phyloP scores from a whole-genome alignment of 139 green algal species.

The Gonium pectorale region DNA sequence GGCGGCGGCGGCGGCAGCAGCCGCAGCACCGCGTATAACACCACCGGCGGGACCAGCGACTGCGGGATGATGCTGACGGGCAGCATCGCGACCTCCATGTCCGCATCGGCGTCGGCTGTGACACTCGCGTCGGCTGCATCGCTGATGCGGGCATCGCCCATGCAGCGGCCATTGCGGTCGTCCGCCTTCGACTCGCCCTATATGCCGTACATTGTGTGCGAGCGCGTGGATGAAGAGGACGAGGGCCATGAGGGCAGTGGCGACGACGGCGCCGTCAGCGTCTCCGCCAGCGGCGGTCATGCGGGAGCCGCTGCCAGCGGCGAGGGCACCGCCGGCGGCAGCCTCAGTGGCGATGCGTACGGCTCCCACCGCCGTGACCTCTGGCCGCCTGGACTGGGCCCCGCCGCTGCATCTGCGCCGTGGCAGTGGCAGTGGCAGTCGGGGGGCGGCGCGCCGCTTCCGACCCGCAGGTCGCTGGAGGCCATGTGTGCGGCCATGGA shows the following conservation, averaged over 20 bases:
- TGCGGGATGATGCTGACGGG: background rate
- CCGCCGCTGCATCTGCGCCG: no score
- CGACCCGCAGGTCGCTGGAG: no score
- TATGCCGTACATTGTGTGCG: constrained; percentile 19
- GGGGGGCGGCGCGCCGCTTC: no score
- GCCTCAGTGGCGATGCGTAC: background rate
- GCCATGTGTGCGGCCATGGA: no score
- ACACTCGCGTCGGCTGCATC: background rate
- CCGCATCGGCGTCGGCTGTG: no score
- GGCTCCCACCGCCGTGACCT: no score
- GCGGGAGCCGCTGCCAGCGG: background rate
- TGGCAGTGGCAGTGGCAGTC: background rate
- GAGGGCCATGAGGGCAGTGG: background rate
- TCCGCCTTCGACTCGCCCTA: background rate
- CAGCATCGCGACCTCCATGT: no score
- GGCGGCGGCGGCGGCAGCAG: background rate
- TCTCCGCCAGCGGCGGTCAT: no score
- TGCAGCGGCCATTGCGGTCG: background rate
- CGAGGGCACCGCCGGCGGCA: no score
- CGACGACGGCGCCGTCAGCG: background rate
- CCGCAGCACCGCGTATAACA: background rate
- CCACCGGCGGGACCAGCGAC: background rate
- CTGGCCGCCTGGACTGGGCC: background rate
- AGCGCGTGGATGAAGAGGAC: constrained; percentile 11
- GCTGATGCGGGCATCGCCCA: background rate